phyloP scores from a whole-genome alignment of 1,284 basidiomycete genomes.

The Cerioporus squamosus region DNA sequence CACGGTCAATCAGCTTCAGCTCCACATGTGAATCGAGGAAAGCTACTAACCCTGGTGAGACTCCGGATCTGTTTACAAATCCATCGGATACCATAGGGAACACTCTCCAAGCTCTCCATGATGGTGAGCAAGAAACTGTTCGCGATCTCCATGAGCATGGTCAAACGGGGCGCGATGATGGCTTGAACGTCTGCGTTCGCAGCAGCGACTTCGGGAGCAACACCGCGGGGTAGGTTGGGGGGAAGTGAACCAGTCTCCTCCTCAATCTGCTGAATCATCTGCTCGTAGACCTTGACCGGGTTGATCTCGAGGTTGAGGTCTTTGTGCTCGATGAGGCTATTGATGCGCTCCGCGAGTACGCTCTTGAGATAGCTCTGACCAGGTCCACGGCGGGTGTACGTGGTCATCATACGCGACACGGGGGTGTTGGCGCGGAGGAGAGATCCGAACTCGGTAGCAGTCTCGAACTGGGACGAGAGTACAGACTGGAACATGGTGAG shows the following conservation, averaged over 20 bases:
- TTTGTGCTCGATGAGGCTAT: slow-evolving; percentile 97
- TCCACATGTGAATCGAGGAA: background rate
- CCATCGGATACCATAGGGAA: slow-evolving; percentile 99
- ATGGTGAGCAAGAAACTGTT: slow-evolving; percentile 98
- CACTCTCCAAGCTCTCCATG: slow-evolving; percentile 96
- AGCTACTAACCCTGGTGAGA: slow-evolving; percentile 75
- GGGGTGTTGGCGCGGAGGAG: slow-evolving; percentile 98
- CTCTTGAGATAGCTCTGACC: slow-evolving; percentile 98
- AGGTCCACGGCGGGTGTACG: slow-evolving; percentile 96
- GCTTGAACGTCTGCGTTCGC: slow-evolving; percentile 95
- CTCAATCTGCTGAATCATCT: slow-evolving; percentile 98
- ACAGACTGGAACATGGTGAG: slow-evolving; percentile 99
- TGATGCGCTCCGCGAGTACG: slow-evolving; percentile 96
- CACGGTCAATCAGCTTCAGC: background rate
- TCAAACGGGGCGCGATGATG: slow-evolving; percentile 93
- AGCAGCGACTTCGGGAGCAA: slow-evolving; percentile 91
- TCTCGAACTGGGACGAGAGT: slow-evolving; percentile 97
- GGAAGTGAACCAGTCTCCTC: slow-evolving; percentile 94
- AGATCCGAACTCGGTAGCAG: slow-evolving; percentile 96
- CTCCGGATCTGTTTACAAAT: slow-evolving; percentile 99
- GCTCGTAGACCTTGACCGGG: slow-evolving; percentile 98
- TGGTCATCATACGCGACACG: slow-evolving; percentile 99
- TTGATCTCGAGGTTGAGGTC: slow-evolving; percentile 99
- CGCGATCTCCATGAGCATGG: slow-evolving; percentile 99
- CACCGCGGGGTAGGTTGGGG: slow-evolving; percentile 88